These are phyloP conservation scores for Pseudogymnoascus sp. DNA, from an alignment of 2,329 filamentous ascomycete genomes.

Conservation along the genomic window DNA sequence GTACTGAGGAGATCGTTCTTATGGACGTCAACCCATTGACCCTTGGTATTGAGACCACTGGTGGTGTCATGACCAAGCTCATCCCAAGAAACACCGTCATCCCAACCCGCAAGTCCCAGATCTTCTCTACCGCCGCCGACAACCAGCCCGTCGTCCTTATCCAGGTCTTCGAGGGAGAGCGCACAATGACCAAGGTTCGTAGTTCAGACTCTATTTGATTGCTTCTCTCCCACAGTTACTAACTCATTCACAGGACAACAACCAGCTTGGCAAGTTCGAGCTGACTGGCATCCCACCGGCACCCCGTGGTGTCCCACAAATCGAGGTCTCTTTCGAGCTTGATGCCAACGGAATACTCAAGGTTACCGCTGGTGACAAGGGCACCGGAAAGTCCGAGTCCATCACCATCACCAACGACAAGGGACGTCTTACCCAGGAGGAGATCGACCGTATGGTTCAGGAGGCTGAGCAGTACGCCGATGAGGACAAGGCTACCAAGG, in stretches of 20 bases:
- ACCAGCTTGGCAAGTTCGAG: constrained; percentile 96
- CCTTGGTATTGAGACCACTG: constrained; percentile 94
- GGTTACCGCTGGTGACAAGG: constrained; percentile 94
- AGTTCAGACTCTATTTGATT: too few species aligned
- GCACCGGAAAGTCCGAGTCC: constrained; percentile 91
- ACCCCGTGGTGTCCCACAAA: constrained; percentile 93
- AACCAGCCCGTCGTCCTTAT: constrained; percentile 95
- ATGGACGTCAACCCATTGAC: constrained; percentile 98
- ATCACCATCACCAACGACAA: constrained; percentile 99
- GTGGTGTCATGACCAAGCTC: constrained; percentile 95
- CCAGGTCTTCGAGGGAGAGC: constrained; percentile 92
- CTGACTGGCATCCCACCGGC: constrained; percentile 92
- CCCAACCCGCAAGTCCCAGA: constrained; percentile 93
- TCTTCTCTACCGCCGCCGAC: constrained; percentile 93
- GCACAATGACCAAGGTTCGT: constrained; percentile 59
- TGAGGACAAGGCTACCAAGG: constrained; percentile 96
- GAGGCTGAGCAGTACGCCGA: constrained; percentile 99
- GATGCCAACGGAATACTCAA: constrained; percentile 98
- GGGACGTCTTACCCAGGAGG: constrained; percentile 89
- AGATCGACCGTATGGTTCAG: constrained; percentile 98
- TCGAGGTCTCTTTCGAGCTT: constrained; percentile 95
- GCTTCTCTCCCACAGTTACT: too few species aligned
- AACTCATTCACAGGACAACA: constrained; percentile 57
- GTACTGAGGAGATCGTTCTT: constrained; percentile 73
- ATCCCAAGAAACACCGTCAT: constrained; percentile 93